phyloP scores from a whole-genome alignment of 805 yeast species.

The Schwanniomyces occidentalis region DNA sequence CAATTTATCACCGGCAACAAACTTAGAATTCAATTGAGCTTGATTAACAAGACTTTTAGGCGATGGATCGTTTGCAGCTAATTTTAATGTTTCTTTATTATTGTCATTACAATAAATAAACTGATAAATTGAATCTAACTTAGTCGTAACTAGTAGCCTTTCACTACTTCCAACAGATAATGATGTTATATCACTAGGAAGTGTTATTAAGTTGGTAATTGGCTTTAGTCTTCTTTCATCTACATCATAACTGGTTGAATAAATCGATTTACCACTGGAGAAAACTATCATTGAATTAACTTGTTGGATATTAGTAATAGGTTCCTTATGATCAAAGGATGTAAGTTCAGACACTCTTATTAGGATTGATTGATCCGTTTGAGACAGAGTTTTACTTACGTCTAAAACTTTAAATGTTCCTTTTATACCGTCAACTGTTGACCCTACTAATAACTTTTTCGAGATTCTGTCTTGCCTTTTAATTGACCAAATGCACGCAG shows the following conservation, averaged over 20 bases:
- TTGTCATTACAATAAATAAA: constrained; percentile 18
- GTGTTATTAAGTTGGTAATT: constrained; percentile 18
- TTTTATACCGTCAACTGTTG: constrained; percentile 11
- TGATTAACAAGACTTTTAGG: constrained; percentile 36
- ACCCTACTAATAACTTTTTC: constrained; percentile 38
- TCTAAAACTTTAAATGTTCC: constrained; percentile 41
- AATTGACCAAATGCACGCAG: constrained; percentile 37
- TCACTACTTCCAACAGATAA: constrained; percentile 19
- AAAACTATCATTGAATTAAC: constrained; percentile 33
- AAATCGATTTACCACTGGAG: constrained; percentile 28
- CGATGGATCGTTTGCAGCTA: constrained; percentile 29
- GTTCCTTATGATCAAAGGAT: constrained; percentile 30
- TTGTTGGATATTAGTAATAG: constrained; percentile 36
- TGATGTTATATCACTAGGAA: constrained; percentile 32
- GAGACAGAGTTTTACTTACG: constrained; percentile 17
- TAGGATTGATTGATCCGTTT: constrained; percentile 10
- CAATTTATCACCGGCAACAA: constrained; percentile 36
- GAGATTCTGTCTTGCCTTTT: constrained; percentile 28
- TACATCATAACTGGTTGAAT: constrained; percentile 32
- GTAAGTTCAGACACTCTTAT: constrained; percentile 31
- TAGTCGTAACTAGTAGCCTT: constrained; percentile 28
- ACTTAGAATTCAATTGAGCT: constrained; percentile 17
- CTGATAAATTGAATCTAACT: constrained; percentile 34
- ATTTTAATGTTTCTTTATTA: constrained; percentile 11
- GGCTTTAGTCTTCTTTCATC: constrained; percentile 34